A percentile compares a stretch with the other conserved stretches of the same genome.
phyloP scores from a whole-genome alignment of 108 stramenopile genomes.

The Pelagomonas calceolata region DNA sequence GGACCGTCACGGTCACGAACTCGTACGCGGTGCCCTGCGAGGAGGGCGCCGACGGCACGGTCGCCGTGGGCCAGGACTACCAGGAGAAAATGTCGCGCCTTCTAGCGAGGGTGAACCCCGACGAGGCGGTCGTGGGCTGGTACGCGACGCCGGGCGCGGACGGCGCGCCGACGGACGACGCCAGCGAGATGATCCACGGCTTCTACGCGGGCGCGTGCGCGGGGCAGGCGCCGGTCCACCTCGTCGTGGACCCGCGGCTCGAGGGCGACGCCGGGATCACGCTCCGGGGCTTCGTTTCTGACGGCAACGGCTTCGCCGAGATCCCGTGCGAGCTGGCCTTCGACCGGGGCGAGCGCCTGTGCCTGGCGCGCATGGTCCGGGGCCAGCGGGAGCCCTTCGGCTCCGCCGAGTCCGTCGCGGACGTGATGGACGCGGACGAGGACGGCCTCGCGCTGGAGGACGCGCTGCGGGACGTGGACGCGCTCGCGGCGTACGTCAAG shows the following conservation, averaged over 20 bases:
- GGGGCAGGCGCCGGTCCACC: slow-evolving; percentile 61
- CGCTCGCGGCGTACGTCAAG: slow-evolving; percentile 66
- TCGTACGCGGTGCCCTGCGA: slow-evolving; percentile 90
- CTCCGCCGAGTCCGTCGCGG: slow-evolving; percentile 20
- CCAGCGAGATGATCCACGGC: slow-evolving; percentile 84
- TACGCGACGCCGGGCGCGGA: slow-evolving; percentile 54
- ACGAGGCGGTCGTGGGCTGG: slow-evolving; percentile 91
- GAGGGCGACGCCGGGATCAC: slow-evolving; percentile 43
- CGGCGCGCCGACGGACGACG: slow-evolving; percentile 61
- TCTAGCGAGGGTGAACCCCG: slow-evolving; percentile 45
- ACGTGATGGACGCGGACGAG: slow-evolving; percentile 18
- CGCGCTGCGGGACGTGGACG: slow-evolving; percentile 65
- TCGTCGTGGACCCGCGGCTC: slow-evolving; percentile 73
- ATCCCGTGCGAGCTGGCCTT: slow-evolving; percentile 56
- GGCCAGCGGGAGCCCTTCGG: slow-evolving; percentile 20
- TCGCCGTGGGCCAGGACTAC: slow-evolving; percentile 88
- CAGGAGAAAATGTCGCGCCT: slow-evolving; percentile 43
- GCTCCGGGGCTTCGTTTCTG: slow-evolving; percentile 65
- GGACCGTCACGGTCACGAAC: slow-evolving; percentile 75
- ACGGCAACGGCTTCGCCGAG: slow-evolving; percentile 75
- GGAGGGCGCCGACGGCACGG: slow-evolving; percentile 44
- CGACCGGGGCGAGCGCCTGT: slow-evolving; percentile 71
- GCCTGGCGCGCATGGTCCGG: slow-evolving; percentile 70
- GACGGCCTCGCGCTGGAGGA: slow-evolving; percentile 38
- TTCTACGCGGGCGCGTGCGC: slow-evolving; percentile 79